A percentile compares a stretch with the other conserved stretches of the same genome.
These are phyloP conservation scores for Lepraria neglecta DNA, from an alignment of 495 filamentous ascomycete species.

Conservation along the genomic window DNA sequence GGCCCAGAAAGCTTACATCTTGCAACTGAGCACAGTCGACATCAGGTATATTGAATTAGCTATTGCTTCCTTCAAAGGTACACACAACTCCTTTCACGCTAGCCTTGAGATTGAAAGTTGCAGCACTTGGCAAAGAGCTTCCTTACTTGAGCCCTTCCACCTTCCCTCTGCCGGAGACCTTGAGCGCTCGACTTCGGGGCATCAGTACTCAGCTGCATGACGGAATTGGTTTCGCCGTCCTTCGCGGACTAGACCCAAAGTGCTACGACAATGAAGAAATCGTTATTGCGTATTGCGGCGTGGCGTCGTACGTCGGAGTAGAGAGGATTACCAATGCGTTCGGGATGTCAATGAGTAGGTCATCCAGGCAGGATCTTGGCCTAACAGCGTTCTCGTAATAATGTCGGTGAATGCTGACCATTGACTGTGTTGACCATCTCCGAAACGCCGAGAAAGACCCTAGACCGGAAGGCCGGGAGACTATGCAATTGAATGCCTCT, in stretches of 20 bases:
- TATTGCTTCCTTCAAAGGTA: not conserved
- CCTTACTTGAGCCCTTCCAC: slow-evolving; percentile 1
- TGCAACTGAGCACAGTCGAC: not conserved
- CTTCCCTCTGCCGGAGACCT: not conserved
- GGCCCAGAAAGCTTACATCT: not conserved
- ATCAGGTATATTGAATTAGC: not conserved
- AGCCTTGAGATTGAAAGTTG: too few species aligned
- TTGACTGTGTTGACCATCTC: not conserved
- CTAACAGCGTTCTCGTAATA: not conserved
- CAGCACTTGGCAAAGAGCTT: not conserved
- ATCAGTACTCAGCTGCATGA: not conserved
- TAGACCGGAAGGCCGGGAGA: not conserved
- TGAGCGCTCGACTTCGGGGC: not conserved
- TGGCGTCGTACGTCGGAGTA: not conserved
- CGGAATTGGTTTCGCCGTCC: slow-evolving; percentile 1
- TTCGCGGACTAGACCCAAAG: slow-evolving; percentile 6
- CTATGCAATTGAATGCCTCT: slow-evolving; percentile 4
- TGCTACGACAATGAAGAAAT: not conserved
- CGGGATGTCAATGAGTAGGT: slow-evolving; percentile 5
- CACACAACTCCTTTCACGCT: too few species aligned
- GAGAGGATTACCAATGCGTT: slow-evolving; percentile 2
- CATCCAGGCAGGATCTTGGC: not conserved
- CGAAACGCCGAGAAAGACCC: slow-evolving; percentile 4
- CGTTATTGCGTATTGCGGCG: not conserved
- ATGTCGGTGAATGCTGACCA: not conserved